phyloP scores from a whole-genome alignment of 106 monocot genomes.

The Dioscorea dumetorum region DNA sequence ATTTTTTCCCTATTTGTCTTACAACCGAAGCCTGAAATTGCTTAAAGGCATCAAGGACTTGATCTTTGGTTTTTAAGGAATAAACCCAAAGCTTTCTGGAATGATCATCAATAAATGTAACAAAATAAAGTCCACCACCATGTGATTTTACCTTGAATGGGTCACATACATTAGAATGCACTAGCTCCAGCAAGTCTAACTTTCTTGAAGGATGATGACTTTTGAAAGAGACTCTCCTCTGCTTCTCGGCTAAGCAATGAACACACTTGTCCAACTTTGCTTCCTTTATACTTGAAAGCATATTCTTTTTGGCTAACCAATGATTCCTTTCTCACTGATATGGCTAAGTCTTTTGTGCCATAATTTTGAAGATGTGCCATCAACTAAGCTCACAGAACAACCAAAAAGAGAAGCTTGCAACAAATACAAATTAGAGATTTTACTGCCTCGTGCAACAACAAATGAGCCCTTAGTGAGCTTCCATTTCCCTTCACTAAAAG shows the following conservation, averaged over 20 bases:
- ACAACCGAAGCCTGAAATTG: neutral
- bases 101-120: constrained; percentile 2
- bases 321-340: constrained; percentile 8
- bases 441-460: constrained; percentile 14
- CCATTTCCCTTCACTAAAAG: neutral
- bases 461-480: constrained; percentile 4
- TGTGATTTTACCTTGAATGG: neutral
- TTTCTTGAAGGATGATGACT: no score
- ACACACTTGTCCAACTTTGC: no score
- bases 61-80: neutral
- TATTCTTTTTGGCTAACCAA: neutral
- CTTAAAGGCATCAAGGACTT: neutral
- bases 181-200: no score
- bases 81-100: neutral
- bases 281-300: no score
- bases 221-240: no score
- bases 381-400: neutral
- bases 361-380: neutral
- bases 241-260: no score
- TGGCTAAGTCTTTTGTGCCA: constrained; percentile 7
- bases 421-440: neutral
- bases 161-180: constrained; percentile 4
- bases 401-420: neutral
- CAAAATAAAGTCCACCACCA: neutral
- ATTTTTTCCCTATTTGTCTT: neutral